phyloP scores from a whole-genome alignment of 495 filamentous ascomycete species.

The Lindgomyces ingoldianus region DNA sequence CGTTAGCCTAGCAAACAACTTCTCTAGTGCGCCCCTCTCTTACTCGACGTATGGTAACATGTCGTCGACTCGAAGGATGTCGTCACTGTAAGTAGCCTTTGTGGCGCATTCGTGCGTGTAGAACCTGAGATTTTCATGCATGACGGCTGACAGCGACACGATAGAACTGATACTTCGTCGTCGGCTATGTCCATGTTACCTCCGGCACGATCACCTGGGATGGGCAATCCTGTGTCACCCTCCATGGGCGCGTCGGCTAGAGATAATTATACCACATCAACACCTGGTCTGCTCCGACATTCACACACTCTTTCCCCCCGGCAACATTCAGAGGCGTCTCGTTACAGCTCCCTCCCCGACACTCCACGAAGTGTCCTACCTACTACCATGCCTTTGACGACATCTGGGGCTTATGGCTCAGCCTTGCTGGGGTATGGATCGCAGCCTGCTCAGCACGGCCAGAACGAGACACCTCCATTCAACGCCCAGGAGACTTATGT shows the following conservation, averaged over 20 bases:
- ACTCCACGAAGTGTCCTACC: conserved; percentile 41
- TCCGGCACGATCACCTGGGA: conserved; percentile 38
- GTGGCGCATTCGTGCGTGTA: conserved; percentile 34
- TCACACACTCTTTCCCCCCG: conserved; percentile 39
- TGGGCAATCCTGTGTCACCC: conserved; percentile 38
- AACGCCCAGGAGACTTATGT: conserved; percentile 60
- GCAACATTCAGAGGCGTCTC: conserved; percentile 25
- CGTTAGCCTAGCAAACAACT: conserved; percentile 31
- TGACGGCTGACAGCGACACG: conserved; percentile 39
- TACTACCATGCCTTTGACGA: conserved; percentile 34
- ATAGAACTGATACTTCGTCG: conserved; percentile 39
- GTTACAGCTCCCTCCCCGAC: conserved; percentile 40
- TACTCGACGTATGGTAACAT: conserved; percentile 35
- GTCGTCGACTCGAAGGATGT: conserved; percentile 34
- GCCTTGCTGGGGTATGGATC: not conserved
- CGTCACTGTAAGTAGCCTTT: conserved; percentile 43
- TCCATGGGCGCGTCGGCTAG: conserved; percentile 33
- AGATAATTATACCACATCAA: conserved; percentile 41
- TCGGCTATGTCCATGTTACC: conserved; percentile 41
- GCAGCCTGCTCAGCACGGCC: conserved; percentile 17
- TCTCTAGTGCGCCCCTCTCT: conserved; percentile 37
- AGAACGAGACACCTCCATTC: conserved; percentile 41
- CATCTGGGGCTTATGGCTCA: conserved; percentile 5
- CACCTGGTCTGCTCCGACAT: conserved; percentile 29
- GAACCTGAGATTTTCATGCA: conserved; percentile 36